Evolutionary conservation across 805 yeast species (phyloP), one percentile per base, ranked within the genome.

Genomic region (Lipomyces yamanashiensis): DNA sequence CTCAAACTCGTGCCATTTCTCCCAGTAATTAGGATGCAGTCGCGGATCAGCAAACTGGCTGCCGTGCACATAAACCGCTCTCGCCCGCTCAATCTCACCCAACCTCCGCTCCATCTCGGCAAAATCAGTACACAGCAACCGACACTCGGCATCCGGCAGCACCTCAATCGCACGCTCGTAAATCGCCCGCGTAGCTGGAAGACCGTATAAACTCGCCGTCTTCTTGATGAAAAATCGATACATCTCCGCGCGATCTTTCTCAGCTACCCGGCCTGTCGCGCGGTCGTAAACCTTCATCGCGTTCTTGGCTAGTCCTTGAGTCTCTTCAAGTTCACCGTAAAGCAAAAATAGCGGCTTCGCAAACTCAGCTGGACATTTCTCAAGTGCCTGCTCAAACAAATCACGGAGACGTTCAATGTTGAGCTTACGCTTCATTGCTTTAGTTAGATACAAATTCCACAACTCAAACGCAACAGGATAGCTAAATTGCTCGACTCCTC

Each of bases 1-100:
- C 72, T 92, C 98, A 73, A 92, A 90, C 10, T 78, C 72, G 59
- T 86, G 86, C 96, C 96, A 92, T 36, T 75, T 74, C 0, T 76
- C 76, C 96, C 96, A 91, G 39, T 85, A 72, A 1, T 58, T 63
- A 2, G 59, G 43, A 7, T 62, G 74, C 34, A 73, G 68, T 23
- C 72, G 61, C 10, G 79, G 81, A 55, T 77, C 75, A 23, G 75
- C 71, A 62, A 76, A 72, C 58, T 81, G 80, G 1, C 84, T 79
- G 9, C 86, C 86, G 71, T 82, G 87, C 60, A 78, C 81, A 66
- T 82, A 81, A 7, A 93, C 73, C 10, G 83, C 85, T 57, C 97
- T 80, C 0, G 85, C 91, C 55, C 97, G 77, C 4, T 74, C 77
- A 17, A 78, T 73, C 66, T 90, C 90, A 2, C 81, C 80, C 7